These are phyloP conservation scores for Pseudogymnoascus sp. DNA, from an alignment of 2,329 filamentous ascomycete species.

Conservation along the genomic window DNA sequence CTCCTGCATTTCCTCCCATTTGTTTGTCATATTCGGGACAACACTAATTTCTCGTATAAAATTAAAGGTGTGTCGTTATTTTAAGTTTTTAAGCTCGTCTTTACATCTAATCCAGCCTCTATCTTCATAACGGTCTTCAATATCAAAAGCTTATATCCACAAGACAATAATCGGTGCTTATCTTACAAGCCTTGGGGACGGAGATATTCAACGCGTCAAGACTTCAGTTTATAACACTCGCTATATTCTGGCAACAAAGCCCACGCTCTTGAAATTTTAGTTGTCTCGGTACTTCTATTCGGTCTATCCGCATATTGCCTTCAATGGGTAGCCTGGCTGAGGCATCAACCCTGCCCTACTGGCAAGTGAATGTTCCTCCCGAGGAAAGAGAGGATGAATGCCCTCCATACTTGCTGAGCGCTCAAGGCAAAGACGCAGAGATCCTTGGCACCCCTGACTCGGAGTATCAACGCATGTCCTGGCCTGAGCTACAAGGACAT, in stretches of 20 bases:
- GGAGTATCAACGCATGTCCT: slow-evolving; percentile 54
- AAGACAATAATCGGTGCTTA: background rate
- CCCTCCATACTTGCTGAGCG: slow-evolving; percentile 58
- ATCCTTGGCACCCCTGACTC: slow-evolving; percentile 66
- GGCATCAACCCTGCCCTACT: slow-evolving; percentile 49
- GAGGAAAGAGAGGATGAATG: slow-evolving; percentile 56
- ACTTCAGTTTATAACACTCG: background rate
- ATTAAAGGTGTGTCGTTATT: background rate
- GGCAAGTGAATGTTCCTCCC: slow-evolving; percentile 71
- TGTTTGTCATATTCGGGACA: background rate
- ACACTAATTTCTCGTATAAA: background rate
- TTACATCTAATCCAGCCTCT: background rate
- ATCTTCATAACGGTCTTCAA: background rate
- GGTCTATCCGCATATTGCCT: background rate
- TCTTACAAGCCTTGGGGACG: background rate
- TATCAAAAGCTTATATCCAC: slow-evolving; percentile 5
- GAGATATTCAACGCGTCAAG: background rate
- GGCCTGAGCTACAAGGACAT: slow-evolving; percentile 58
- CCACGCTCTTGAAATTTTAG: background rate
- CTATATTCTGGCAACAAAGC: background rate
- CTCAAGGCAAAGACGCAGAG: slow-evolving; percentile 57
- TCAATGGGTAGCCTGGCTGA: background rate
- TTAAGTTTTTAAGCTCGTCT: background rate
- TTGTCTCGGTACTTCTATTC: background rate
- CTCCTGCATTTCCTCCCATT: background rate